phyloP scores from a whole-genome alignment of 2,329 filamentous ascomycete species.

The Verticillium albo-atrum region DNA sequence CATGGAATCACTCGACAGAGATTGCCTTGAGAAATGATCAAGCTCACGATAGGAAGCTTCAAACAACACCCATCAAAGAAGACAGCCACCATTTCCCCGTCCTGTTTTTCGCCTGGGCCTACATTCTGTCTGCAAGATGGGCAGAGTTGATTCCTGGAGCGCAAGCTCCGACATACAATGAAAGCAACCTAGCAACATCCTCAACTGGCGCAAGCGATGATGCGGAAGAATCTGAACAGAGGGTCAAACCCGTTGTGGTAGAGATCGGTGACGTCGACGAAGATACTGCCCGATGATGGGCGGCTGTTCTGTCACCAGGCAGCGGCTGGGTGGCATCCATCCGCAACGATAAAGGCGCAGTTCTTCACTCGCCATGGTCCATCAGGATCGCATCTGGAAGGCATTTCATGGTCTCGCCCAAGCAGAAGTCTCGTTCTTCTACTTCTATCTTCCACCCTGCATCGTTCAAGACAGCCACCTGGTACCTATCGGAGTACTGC shows the following conservation, averaged over 20 bases:
- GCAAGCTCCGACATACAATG: constrained; percentile 12
- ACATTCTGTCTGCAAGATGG: constrained; percentile 24
- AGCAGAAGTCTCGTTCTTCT: background rate
- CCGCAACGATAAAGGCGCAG: constrained; percentile 6
- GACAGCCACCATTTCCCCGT: constrained; percentile 14
- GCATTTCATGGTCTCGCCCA: constrained; percentile 1
- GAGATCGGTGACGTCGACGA: constrained; percentile 18
- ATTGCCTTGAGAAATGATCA: constrained; percentile 10
- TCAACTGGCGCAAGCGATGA: background rate
- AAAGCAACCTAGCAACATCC: constrained; percentile 5
- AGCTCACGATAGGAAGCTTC: constrained; percentile 7
- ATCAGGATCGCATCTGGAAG: constrained; percentile 11
- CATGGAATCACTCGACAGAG: constrained; percentile 6
- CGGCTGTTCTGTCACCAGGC: constrained; percentile 16
- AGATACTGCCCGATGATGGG: constrained; percentile 23
- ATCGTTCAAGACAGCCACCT: constrained; percentile 16
- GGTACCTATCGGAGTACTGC: constrained; percentile 21
- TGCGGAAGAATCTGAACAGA: background rate
- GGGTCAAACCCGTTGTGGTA: constrained; percentile 6
- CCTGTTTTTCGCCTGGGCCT: constrained; percentile 21
- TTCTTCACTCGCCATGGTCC: constrained; percentile 9
- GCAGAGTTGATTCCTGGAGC: constrained; percentile 22
- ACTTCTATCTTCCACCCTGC: constrained; percentile 6
- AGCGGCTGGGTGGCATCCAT: constrained; percentile 19
- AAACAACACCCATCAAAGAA: background rate